Evolutionary conservation across 163 green algal species (phyloP), one percentile per base, ranked within the genome.

Genomic region (Chlamydomonas reinhardtii): DNA sequence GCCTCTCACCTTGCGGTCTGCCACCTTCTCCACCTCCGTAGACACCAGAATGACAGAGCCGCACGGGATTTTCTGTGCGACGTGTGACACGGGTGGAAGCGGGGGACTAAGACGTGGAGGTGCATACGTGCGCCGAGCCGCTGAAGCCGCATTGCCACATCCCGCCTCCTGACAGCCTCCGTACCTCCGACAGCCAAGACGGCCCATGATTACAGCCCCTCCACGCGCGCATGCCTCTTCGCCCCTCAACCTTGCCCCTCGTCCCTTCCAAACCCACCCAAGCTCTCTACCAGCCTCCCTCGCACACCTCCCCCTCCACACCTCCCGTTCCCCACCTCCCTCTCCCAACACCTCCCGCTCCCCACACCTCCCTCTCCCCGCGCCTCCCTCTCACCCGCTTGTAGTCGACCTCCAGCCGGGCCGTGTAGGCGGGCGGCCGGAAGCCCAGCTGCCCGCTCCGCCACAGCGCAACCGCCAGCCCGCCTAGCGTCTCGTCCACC

Each of bases 381-480:
- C n/a, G n/a, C 31, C 65, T 4, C 35, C 24, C 61, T 2, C 61
- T 14, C 35, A 86, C 80, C 56, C n/a, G 35, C 68, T 90, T 92
- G 79, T 93, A 94, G 78, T 94, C 85, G 43, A 94, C 90, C 83
- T 94, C 91, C 85, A 94, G 81, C 11, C 91, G 88, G 27, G 91
- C 90, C 34, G 91, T 94, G 77, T 93, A 89, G 4, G 90, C 88
- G 11, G 90, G 91, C 52, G 85, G 83, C 20, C 85, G 77, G n/a
- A 93, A 87, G 64, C 92, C 92, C 64, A 94, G 86, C 82, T 37
- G 86, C 85, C 35, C 68, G 66, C 72, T 73, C 15, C 74, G 89
- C 92, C 92, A 94, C 70, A 93, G 34, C 70, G 82, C 88, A 32
- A 94, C 81, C 52, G 74, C 81, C 52, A 92, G 76, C 31, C 89